phyloP scores from a whole-genome alignment of 441 rosid species.

The Populus tomentosa region DNA sequence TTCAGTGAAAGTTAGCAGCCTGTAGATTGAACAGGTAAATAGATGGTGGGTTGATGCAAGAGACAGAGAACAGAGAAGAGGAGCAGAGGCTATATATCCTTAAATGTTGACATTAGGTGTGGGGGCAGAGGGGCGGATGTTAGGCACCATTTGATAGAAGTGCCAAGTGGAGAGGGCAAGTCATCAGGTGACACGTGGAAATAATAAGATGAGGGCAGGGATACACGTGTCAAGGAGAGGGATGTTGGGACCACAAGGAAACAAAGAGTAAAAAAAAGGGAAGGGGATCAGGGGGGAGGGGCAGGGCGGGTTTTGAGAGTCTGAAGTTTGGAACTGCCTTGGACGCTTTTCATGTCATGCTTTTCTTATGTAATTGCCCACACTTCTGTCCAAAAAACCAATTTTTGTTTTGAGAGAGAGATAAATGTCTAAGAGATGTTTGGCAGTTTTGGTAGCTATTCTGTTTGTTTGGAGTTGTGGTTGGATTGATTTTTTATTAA shows the following conservation, averaged over 20 bases:
- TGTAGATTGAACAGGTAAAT: background rate
- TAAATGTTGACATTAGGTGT: slow-evolving; percentile 3
- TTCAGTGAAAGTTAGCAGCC: background rate
- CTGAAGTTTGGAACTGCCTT: slow-evolving; percentile 50
- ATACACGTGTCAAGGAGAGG: background rate
- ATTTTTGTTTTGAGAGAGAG: no score
- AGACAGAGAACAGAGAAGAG: background rate
- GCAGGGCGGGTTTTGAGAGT: slow-evolving; percentile 30
- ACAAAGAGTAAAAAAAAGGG: slow-evolving; percentile 24
- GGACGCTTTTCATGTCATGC: slow-evolving; percentile 62
- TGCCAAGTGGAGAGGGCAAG: slow-evolving; percentile 25
- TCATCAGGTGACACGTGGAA: slow-evolving; percentile 43
- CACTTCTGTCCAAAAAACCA: slow-evolving; percentile 4
- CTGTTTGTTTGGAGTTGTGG: accelerated
- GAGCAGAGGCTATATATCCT: background rate
- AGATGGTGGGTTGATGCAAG: background rate
- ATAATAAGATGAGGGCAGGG: background rate
- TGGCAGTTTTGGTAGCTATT: no score
- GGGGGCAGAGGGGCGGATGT: slow-evolving; percentile 7
- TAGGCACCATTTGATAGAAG: slow-evolving; percentile 11
- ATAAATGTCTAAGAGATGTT: no score
- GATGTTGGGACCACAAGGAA: slow-evolving; percentile 39
- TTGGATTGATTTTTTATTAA: no score
- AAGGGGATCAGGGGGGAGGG: background rate
- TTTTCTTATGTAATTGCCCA: slow-evolving; percentile 43